These are phyloP conservation scores for Fusarium stilboides DNA, from an alignment of 2,329 filamentous ascomycete genomes.

Conservation along the genomic window DNA sequence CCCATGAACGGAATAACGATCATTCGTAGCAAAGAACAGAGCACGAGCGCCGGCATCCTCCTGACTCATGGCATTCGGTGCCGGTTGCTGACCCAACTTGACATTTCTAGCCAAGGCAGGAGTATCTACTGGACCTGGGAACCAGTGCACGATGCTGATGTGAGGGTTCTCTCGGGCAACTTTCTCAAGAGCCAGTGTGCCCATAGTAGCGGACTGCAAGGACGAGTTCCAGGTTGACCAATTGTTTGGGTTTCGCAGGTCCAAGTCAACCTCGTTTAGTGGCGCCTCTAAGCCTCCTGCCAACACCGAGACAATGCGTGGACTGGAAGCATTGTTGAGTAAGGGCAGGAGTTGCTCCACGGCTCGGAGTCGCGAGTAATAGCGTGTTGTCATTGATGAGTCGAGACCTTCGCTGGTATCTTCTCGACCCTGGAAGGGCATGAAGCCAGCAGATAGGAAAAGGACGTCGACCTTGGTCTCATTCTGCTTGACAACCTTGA, in stretches of 20 bases:
- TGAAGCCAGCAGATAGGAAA: slow-evolving; percentile 18
- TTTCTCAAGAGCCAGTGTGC: slow-evolving; percentile 11
- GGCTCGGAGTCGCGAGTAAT: slow-evolving; percentile 16
- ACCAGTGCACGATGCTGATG: slow-evolving; percentile 16
- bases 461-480: slow-evolving; percentile 20
- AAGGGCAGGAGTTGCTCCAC: slow-evolving; percentile 13
- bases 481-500: background rate
- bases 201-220: slow-evolving; percentile 25
- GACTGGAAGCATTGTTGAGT: slow-evolving; percentile 6
- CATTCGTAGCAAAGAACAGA: slow-evolving; percentile 4
- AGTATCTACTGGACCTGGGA: background rate
- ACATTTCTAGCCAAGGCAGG: background rate
- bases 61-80: background rate
- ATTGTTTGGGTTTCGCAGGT: background rate
- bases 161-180: background rate
- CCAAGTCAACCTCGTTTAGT: slow-evolving; percentile 6
- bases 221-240: slow-evolving; percentile 6
- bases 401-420: slow-evolving; percentile 21
- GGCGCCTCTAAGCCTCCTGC: background rate
- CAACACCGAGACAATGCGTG: background rate
- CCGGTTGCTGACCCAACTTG: slow-evolving; percentile 5
- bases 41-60: slow-evolving; percentile 1
- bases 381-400: slow-evolving; percentile 18
- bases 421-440: slow-evolving; percentile 12
- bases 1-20: background rate